These are phyloP conservation scores for Aspergillus taichungensis DNA, from an alignment of 495 filamentous ascomycete species.

Conservation along the genomic window DNA sequence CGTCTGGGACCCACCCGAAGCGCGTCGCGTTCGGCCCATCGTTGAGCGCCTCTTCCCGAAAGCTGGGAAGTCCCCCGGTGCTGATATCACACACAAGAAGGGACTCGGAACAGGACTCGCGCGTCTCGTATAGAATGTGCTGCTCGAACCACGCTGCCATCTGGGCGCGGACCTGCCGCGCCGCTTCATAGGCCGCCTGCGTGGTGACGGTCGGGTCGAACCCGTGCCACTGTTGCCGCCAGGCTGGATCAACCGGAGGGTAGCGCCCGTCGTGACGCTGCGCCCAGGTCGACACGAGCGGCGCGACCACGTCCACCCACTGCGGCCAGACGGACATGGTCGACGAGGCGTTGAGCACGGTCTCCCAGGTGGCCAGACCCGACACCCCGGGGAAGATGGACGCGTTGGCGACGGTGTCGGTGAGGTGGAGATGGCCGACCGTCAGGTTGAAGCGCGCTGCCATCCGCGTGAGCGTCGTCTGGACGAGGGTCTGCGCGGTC, in stretches of 20 bases:
- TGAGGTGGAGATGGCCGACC: neutral
- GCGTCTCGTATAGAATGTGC: neutral
- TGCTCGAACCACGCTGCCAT: conserved; percentile 1
- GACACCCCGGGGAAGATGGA: neutral
- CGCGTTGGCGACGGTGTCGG: neutral
- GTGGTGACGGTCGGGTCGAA: neutral
- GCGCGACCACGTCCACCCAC: neutral
- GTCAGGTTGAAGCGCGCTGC: neutral
- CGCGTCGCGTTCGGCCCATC: conserved; percentile 2
- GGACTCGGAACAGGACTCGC: neutral
- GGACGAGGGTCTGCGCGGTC: neutral
- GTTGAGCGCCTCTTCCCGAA: conserved; percentile 1
- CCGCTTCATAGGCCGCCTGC: neutral
- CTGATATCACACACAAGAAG: neutral
- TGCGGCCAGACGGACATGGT: neutral
- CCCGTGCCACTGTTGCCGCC: conserved; percentile 1
- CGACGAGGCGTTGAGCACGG: neutral
- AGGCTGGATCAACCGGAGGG: conserved; percentile 3
- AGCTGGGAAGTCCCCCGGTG: neutral
- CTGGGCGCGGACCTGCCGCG: neutral
- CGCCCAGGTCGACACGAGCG: conserved; percentile 1
- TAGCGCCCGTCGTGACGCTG: neutral
- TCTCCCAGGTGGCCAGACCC: neutral
- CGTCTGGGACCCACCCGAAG: neutral
- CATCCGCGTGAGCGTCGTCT: neutral